A percentile compares a stretch with the other conserved stretches of the same genome.
Conservation (phyloP, 2,329 filamentous ascomycete genomes). For the Neonectria hederae region DNA sequence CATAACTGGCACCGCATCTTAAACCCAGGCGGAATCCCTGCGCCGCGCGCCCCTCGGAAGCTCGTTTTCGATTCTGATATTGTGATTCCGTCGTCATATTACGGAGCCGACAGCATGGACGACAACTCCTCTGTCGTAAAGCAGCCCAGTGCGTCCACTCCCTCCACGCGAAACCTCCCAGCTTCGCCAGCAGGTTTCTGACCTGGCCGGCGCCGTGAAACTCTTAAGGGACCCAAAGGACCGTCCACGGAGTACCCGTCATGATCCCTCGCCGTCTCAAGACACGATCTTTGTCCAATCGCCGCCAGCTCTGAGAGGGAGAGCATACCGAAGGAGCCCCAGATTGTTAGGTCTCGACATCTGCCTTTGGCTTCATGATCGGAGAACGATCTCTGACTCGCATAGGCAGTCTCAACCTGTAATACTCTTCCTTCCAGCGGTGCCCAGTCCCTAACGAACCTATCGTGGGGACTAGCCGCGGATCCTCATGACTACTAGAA, state of each 20-base stretch:
- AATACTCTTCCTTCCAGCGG: conserved; percentile 41
- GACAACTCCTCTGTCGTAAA: conserved; percentile 10
- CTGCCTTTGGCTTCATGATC: conserved; percentile 48
- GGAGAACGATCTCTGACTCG: conserved; percentile 48
- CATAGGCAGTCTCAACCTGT: conserved; percentile 47
- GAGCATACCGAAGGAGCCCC: conserved; percentile 44
- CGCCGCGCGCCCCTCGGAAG: conserved; percentile 10
- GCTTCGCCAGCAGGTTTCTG: conserved; percentile 44
- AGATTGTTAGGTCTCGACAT: conserved; percentile 49
- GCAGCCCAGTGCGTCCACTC: conserved; percentile 14
- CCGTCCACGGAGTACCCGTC: conserved; percentile 20
- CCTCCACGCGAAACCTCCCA: conserved; percentile 25
- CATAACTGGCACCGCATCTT: conserved; percentile 11
- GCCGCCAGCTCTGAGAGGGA: conserved; percentile 27
- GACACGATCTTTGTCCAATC: conserved; percentile 28
- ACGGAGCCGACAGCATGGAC: conserved; percentile 8
- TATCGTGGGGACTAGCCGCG: conserved; percentile 6
- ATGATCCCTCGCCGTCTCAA: conserved; percentile 21
- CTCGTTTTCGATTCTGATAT: conserved; percentile 9
- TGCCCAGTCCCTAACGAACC: conserved; percentile 35
- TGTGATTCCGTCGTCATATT: conserved; percentile 13
- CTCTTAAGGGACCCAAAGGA: conserved; percentile 41
- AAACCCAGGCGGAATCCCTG: conserved; percentile 22
- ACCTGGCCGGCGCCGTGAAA: conserved; percentile 39
- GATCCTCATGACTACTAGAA: conserved; percentile 38